Conservation (phyloP, 2,329 filamentous ascomycete species). For the Paraphaeosphaeria sporulosa region DNA sequence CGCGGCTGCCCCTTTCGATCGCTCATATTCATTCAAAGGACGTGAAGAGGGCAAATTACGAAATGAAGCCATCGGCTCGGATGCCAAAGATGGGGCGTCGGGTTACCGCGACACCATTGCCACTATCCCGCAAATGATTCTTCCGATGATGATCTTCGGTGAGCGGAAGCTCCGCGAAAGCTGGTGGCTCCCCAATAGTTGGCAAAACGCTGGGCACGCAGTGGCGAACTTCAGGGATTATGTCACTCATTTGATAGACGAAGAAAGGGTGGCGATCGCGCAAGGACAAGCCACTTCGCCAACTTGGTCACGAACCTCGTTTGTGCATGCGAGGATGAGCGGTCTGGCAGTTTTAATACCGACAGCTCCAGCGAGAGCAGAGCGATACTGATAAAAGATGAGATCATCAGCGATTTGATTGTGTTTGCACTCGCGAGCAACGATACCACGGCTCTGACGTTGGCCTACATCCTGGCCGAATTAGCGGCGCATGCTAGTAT, state of each 20-base stretch:
- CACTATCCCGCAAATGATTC: slow-evolving; percentile 13
- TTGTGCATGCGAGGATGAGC: slow-evolving; percentile 12
- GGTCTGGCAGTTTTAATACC: slow-evolving; percentile 4
- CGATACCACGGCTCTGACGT: slow-evolving; percentile 58
- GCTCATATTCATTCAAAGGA: slow-evolving; percentile 4
- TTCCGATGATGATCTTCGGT: slow-evolving; percentile 20
- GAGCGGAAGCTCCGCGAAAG: slow-evolving; percentile 8
- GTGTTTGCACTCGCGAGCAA: slow-evolving; percentile 60
- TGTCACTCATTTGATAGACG: slow-evolving; percentile 13
- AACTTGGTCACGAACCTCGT: slow-evolving; percentile 17
- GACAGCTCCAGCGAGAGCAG: slow-evolving; percentile 37
- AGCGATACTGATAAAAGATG: slow-evolving; percentile 27
- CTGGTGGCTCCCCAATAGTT: slow-evolving; percentile 19
- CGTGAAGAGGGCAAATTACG: not conserved
- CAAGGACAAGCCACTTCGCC: slow-evolving; percentile 5
- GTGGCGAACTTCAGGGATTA: slow-evolving; percentile 16
- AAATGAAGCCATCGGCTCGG: not conserved
- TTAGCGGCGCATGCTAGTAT: slow-evolving; percentile 55
- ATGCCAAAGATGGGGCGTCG: slow-evolving; percentile 3
- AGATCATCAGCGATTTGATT: slow-evolving; percentile 55
- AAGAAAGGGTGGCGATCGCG: slow-evolving; percentile 12
- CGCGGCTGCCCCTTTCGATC: slow-evolving; percentile 1
- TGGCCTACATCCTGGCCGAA: slow-evolving; percentile 50
- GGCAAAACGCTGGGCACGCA: slow-evolving; percentile 16
- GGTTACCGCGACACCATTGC: slow-evolving; percentile 18